phyloP scores from a whole-genome alignment of 106 monocot genomes.

The Apostasia ramifera region DNA sequence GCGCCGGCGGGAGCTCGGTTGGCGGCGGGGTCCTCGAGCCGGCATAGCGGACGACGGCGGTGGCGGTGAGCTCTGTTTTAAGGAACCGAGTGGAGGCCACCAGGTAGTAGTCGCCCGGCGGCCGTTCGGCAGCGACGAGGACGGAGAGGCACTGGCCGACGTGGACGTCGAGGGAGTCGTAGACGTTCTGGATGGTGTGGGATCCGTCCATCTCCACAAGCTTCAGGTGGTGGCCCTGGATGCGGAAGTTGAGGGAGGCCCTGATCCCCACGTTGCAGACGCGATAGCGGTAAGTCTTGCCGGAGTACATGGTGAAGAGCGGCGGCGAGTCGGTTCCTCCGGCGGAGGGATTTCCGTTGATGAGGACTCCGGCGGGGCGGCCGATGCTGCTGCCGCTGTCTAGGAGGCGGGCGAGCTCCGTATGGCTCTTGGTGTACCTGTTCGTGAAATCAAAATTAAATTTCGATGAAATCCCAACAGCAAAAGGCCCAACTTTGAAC shows the following conservation, averaged over 20 bases:
- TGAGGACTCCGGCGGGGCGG: slow-evolving; percentile 45
- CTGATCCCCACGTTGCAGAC: slow-evolving; percentile 56
- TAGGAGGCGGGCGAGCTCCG: slow-evolving; percentile 18
- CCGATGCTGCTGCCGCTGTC: slow-evolving; percentile 34
- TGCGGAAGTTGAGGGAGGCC: slow-evolving; percentile 46
- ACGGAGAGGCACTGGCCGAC: slow-evolving; percentile 31
- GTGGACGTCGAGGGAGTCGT: slow-evolving; percentile 36
- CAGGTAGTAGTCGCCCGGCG: slow-evolving; percentile 31
- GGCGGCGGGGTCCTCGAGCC: slow-evolving; percentile 19
- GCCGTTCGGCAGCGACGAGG: slow-evolving; percentile 30
- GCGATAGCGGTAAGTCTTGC: slow-evolving; percentile 51
- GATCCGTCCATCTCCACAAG: slow-evolving; percentile 71
- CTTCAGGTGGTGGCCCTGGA: slow-evolving; percentile 44
- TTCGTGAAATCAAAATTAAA: not conserved
- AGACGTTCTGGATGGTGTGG: slow-evolving; percentile 52
- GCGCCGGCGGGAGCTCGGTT: slow-evolving; percentile 17
- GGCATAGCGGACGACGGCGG: slow-evolving; percentile 21
- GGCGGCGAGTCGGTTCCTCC: slow-evolving; percentile 39
- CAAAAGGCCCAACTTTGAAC: too few relatives aligned
- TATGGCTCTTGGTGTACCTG: not conserved
- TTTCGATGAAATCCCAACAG: not conserved
- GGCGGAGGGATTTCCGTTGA: slow-evolving; percentile 29
- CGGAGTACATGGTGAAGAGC: slow-evolving; percentile 40
- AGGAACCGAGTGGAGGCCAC: slow-evolving; percentile 28
- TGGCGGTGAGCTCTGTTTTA: slow-evolving; percentile 11